phyloP scores from a whole-genome alignment of 202 grass and related monocot genomes.

The Elaeis oleifera region DNA sequence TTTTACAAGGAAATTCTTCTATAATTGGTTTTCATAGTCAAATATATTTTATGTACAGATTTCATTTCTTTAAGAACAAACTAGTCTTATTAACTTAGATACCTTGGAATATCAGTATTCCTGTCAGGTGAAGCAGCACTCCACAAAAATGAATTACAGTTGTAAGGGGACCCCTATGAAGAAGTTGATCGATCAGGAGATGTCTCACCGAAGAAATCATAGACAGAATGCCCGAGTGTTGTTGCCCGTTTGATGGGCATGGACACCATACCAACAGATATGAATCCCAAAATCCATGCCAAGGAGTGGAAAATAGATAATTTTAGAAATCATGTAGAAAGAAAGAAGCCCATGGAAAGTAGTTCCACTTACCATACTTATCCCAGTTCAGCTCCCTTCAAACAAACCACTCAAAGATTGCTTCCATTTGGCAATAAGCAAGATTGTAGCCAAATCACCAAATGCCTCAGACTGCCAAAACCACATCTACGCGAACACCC shows the following conservation, averaged over 20 bases:
- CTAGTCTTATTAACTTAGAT: too few relatives aligned
- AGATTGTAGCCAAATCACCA: not conserved
- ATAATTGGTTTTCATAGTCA: too few relatives aligned
- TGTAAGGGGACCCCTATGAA: slow-evolving; percentile 20
- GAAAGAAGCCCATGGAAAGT: not conserved
- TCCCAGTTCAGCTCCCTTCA: slow-evolving; percentile 25
- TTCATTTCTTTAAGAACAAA: too few relatives aligned
- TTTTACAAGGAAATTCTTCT: too few relatives aligned
- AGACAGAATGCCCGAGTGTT: slow-evolving; percentile 34
- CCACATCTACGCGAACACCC: slow-evolving; percentile 37
- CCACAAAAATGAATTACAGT: slow-evolving; percentile 5
- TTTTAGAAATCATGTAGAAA: not conserved
- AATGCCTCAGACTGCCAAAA: slow-evolving; percentile 19
- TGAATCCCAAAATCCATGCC: slow-evolving; percentile 7
- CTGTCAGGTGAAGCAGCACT: slow-evolving; percentile 31
- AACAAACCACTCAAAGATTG: slow-evolving; percentile 30
- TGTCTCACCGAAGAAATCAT: slow-evolving; percentile 10
- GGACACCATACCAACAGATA: slow-evolving; percentile 26
- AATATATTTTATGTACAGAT: too few relatives aligned
- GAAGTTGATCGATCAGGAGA: slow-evolving; percentile 24
- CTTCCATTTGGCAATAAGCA: slow-evolving; percentile 20
- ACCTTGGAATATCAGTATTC: slow-evolving; percentile 6
- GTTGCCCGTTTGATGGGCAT: slow-evolving; percentile 84
- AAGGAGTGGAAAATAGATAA: slow-evolving; percentile 23
- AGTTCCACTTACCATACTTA: not conserved